These are phyloP conservation scores for Carex kokanica DNA, from an alignment of 176 grass and related monocot species.

Conservation along the genomic window DNA sequence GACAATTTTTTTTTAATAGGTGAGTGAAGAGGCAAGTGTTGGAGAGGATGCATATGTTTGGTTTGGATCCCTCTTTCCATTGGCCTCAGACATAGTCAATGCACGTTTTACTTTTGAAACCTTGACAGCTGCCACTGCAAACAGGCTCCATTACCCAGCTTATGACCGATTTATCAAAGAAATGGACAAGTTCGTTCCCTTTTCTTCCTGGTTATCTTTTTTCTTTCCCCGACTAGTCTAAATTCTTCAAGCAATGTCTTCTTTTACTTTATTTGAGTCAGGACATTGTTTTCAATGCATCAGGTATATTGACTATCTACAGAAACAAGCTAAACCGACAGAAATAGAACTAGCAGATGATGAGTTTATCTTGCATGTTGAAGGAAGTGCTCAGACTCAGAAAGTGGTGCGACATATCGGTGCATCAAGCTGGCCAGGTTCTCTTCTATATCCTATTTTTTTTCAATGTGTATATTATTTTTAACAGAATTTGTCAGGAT, in stretches of 20 bases:
- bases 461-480: conserved; percentile 13
- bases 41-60: conserved; percentile 83
- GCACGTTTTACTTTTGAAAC: conserved; percentile 82
- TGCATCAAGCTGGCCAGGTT: conserved; percentile 73
- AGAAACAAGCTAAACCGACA: conserved; percentile 54
- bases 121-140: conserved; percentile 61
- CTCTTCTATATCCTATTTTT: background rate
- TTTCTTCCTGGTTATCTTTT: background rate
- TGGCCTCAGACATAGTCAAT: conserved; percentile 80
- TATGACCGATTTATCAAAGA: conserved; percentile 91
- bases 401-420: conserved; percentile 78
- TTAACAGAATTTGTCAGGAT: background rate
- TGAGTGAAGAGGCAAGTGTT: conserved; percentile 68
- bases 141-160: conserved; percentile 79
- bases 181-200: conserved; percentile 66
- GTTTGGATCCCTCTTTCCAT: conserved; percentile 77
- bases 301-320: conserved; percentile 57
- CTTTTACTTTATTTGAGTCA: background rate
- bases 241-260: background rate
- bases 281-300: background rate
- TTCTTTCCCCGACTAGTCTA: conserved; percentile 4
- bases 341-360: conserved; percentile 60
- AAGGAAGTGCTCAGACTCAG: conserved; percentile 62
- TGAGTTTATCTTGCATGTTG: conserved; percentile 79
- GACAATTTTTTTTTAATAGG: conserved; percentile 32